These are phyloP conservation scores for Aspergillus nidulans DNA, from an alignment of 495 filamentous ascomycete genomes.

Conservation along the genomic window DNA sequence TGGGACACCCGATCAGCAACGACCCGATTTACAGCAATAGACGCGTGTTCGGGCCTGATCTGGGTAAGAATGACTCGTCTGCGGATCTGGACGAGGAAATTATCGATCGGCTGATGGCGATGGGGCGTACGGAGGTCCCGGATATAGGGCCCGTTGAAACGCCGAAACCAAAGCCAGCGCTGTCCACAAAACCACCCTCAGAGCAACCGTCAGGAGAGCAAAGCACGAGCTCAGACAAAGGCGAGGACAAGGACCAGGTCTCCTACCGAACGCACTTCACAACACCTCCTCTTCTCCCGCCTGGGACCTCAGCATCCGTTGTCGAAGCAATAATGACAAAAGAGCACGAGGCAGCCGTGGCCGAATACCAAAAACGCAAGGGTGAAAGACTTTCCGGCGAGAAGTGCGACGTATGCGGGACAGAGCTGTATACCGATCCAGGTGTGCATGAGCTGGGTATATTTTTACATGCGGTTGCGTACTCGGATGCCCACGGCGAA, in stretches of 20 bases:
- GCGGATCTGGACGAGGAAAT: conserved; percentile 81
- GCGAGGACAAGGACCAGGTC: conserved; percentile 28
- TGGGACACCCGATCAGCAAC: conserved; percentile 92
- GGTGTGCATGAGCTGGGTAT: conserved; percentile 84
- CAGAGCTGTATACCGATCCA: conserved; percentile 88
- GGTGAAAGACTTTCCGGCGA: conserved; percentile 91
- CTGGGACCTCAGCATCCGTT: conserved; percentile 34
- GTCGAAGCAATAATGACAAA: conserved; percentile 41
- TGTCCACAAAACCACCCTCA: too few species aligned
- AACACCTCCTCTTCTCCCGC: conserved; percentile 37
- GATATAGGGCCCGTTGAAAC: conserved; percentile 47
- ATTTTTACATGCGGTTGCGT: conserved; percentile 86
- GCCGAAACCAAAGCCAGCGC: background rate
- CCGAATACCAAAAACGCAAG: conserved; percentile 68
- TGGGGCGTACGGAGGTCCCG: conserved; percentile 90
- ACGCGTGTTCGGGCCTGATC: conserved; percentile 76
- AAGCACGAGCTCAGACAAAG: background rate
- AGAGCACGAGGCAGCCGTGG: conserved; percentile 80
- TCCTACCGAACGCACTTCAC: conserved; percentile 60
- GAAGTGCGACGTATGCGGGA: conserved; percentile 73
- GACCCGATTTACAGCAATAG: conserved; percentile 97
- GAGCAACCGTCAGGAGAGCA: background rate
- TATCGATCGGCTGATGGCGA: conserved; percentile 74
- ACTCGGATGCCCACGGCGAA: conserved; percentile 70
- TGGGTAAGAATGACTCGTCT: conserved; percentile 65